A percentile compares a stretch with the other conserved stretches of the same genome.
phyloP scores from a whole-genome alignment of 306 rosid genomes.

The Quercus engelmannii region DNA sequence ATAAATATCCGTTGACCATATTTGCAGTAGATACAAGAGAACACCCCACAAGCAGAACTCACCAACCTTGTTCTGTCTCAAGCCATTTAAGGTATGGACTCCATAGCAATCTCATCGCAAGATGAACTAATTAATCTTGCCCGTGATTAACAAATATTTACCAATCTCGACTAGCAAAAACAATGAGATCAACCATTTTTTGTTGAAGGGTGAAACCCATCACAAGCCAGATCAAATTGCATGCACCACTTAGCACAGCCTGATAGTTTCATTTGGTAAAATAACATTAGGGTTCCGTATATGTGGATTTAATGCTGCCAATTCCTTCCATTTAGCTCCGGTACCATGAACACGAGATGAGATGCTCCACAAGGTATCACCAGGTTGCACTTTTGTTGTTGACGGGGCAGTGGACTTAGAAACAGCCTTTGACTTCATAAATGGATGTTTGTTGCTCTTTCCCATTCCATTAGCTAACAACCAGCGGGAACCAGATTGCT shows the following conservation, averaged over 20 bases:
- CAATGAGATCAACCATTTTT: neutral
- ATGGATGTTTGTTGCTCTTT: constrained; percentile 54
- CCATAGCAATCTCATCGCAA: too few relatives aligned
- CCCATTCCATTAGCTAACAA: constrained; percentile 90
- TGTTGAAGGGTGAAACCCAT: neutral
- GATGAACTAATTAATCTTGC: neutral
- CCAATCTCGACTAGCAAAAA: neutral
- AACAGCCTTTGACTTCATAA: constrained; percentile 51
- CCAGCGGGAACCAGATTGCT: constrained; percentile 90
- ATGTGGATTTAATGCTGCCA: constrained; percentile 58
- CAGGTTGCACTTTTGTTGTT: constrained; percentile 57
- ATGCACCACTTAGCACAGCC: constrained; percentile 36
- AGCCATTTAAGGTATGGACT: neutral
- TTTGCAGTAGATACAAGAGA: neutral
- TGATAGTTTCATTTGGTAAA: constrained; percentile 48
- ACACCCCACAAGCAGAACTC: constrained; percentile 8
- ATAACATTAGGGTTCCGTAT: constrained; percentile 69
- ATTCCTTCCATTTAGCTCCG: constrained; percentile 64
- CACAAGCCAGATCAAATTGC: neutral
- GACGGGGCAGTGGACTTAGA: constrained; percentile 35
- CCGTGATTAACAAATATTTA: neutral
- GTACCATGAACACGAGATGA: constrained; percentile 62
- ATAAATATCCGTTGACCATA: neutral
- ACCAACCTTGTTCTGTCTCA: neutral
- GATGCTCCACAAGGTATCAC: constrained; percentile 83